Conservation (phyloP, 331 rosid species). For the Erythrophleum ivorense region DNA sequence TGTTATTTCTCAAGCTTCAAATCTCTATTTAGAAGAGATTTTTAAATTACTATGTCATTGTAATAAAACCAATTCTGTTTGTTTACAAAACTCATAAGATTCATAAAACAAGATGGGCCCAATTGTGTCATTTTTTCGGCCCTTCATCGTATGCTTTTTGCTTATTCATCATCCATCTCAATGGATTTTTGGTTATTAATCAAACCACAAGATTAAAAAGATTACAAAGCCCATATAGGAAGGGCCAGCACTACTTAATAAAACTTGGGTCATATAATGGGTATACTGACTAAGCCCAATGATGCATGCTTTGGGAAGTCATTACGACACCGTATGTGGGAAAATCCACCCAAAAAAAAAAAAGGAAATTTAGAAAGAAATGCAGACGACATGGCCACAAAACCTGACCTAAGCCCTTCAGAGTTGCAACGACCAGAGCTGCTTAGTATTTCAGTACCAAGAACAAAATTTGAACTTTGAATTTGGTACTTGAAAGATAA, state of each 20-base stretch:
- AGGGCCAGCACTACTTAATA: neutral
- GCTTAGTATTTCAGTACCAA: neutral
- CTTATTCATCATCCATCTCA: no score
- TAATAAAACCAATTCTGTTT: no score
- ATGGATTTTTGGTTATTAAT: no score
- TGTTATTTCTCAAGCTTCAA: no score
- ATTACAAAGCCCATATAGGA: neutral
- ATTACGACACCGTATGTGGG: slow-evolving; percentile 5
- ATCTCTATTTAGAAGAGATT: no score
- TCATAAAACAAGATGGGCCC: neutral
- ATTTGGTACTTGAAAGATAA: slow-evolving; percentile 18
- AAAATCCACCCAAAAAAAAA: no score
- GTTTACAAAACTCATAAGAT: neutral
- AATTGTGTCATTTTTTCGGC: neutral
- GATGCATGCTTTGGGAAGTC: neutral
- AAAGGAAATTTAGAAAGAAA: neutral
- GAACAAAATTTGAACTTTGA: neutral
- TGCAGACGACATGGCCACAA: neutral
- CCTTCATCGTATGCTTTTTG: no score
- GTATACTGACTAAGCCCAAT: slow-evolving; percentile 7
- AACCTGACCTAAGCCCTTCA: slow-evolving; percentile 42
- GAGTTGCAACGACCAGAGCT: slow-evolving; percentile 7
- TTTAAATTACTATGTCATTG: no score
- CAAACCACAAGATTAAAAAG: neutral
- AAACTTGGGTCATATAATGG: neutral